Conservation (phyloP, 768 basidiomycete species). For the Russula earlei region DNA sequence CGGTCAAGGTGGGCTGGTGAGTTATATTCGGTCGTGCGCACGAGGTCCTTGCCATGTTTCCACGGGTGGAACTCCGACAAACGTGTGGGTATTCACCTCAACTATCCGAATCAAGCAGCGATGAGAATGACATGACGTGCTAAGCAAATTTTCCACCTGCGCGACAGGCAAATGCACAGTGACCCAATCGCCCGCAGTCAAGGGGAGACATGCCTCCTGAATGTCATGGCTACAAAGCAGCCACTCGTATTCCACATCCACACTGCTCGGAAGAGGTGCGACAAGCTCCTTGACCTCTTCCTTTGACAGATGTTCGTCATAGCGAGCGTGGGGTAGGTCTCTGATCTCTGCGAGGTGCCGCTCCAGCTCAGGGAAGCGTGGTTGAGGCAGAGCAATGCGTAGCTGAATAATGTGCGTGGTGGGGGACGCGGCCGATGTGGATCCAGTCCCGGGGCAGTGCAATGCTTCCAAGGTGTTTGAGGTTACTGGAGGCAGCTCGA, state of each 20-base stretch:
- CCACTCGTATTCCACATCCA: constrained; percentile 46
- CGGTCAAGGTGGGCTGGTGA: constrained; percentile 43
- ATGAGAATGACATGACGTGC: constrained; percentile 33
- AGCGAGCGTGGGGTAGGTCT: constrained; percentile 22
- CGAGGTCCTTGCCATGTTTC: constrained; percentile 38
- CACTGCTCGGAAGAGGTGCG: constrained; percentile 41
- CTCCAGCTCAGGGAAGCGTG: constrained; percentile 22
- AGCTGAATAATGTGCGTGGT: constrained; percentile 40
- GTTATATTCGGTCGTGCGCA: constrained; percentile 53
- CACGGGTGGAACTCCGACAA: constrained; percentile 47
- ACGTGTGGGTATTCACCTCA: background rate
- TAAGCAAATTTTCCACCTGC: constrained; percentile 51
- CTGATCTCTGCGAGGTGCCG: constrained; percentile 22
- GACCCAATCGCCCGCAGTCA: constrained; percentile 56
- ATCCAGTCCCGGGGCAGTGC: constrained; percentile 41
- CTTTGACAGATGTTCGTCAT: constrained; percentile 37
- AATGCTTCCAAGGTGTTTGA: constrained; percentile 38
- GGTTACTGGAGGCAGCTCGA: background rate
- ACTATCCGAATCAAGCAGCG: background rate
- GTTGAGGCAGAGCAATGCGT: constrained; percentile 28
- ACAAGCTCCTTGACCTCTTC: constrained; percentile 49
- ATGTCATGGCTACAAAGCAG: constrained; percentile 47
- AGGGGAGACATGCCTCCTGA: constrained; percentile 36
- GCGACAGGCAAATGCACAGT: constrained; percentile 42
- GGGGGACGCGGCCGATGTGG: constrained; percentile 33